Evolutionary conservation across 1,284 basidiomycete genomes (phyloP).

Genomic region (Pyrrhoderma noxium): DNA sequence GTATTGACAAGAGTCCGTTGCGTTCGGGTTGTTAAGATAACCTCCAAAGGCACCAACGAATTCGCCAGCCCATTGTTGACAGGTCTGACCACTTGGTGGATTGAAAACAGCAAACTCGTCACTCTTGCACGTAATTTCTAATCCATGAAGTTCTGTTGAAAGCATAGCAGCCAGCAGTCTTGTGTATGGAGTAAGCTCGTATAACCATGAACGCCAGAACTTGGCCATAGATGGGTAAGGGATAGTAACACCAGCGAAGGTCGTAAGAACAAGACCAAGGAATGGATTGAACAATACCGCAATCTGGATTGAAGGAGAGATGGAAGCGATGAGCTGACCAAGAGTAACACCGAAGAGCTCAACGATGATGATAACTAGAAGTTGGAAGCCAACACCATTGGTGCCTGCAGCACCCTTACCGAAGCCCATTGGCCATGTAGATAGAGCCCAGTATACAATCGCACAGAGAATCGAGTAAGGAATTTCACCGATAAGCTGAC

Average conservation of each 20-base stretch:
- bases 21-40: conserved; percentile 71
- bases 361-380: conserved; percentile 65
- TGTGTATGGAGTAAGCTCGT: conserved; percentile 64
- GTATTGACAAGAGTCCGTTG: conserved; percentile 58
- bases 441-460: conserved; percentile 70
- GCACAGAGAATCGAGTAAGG: conserved; percentile 73
- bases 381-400: conserved; percentile 69
- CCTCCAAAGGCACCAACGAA: conserved; percentile 64
- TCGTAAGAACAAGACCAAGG: conserved; percentile 56
- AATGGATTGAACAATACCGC: conserved; percentile 81
- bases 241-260: conserved; percentile 80
- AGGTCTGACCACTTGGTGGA: conserved; percentile 73
- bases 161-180: conserved; percentile 69
- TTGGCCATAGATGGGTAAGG: conserved; percentile 58
- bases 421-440: conserved; percentile 71
- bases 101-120: conserved; percentile 64
- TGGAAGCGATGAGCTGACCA: conserved; percentile 68
- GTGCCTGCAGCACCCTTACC: conserved; percentile 53
- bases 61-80: conserved; percentile 58
- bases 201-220: conserved; percentile 77
- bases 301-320: conserved; percentile 70
- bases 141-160: conserved; percentile 73
- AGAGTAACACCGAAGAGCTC: conserved; percentile 73
- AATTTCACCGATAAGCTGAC: conserved; percentile 77
- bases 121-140: conserved; percentile 57